These are phyloP conservation scores for Ophiostoma australiae DNA, from an alignment of 2,329 filamentous ascomycete genomes.

Conservation along the genomic window DNA sequence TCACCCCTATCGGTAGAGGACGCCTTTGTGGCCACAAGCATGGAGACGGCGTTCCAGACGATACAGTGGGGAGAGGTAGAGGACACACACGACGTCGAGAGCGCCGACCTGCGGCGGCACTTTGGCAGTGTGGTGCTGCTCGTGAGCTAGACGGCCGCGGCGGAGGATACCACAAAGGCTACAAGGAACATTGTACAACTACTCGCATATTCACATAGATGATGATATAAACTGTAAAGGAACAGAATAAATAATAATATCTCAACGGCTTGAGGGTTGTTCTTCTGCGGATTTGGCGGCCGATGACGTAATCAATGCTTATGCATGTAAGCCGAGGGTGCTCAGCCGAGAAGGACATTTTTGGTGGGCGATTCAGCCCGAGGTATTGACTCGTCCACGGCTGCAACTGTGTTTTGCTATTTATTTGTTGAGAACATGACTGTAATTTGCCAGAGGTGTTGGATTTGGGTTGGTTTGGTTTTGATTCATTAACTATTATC, in stretches of 20 bases:
- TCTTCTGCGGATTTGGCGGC: background rate
- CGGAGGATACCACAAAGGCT: too few relatives aligned
- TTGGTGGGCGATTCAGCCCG: background rate
- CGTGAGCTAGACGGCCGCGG: slow-evolving; percentile 20
- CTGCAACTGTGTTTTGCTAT: background rate
- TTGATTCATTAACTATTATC: too few relatives aligned
- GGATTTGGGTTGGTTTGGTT: too few relatives aligned
- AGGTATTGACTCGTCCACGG: background rate
- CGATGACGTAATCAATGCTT: background rate
- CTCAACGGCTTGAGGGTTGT: background rate
- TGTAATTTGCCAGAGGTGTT: background rate
- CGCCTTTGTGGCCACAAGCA: slow-evolving; percentile 68
- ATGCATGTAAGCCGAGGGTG: background rate
- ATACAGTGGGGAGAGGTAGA: slow-evolving; percentile 93
- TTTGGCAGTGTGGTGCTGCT: slow-evolving; percentile 81
- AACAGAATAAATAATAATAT: background rate
- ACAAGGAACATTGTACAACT: background rate
- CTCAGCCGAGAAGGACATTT: background rate
- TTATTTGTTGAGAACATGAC: background rate
- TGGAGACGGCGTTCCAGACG: slow-evolving; percentile 90
- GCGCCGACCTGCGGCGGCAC: slow-evolving; percentile 82
- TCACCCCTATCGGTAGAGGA: slow-evolving; percentile 64
- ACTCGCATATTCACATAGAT: background rate
- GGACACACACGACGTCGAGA: slow-evolving; percentile 94
- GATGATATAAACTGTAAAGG: background rate